phyloP scores from a whole-genome alignment of 2,329 filamentous ascomycete genomes.

The Ascochyta pisi region DNA sequence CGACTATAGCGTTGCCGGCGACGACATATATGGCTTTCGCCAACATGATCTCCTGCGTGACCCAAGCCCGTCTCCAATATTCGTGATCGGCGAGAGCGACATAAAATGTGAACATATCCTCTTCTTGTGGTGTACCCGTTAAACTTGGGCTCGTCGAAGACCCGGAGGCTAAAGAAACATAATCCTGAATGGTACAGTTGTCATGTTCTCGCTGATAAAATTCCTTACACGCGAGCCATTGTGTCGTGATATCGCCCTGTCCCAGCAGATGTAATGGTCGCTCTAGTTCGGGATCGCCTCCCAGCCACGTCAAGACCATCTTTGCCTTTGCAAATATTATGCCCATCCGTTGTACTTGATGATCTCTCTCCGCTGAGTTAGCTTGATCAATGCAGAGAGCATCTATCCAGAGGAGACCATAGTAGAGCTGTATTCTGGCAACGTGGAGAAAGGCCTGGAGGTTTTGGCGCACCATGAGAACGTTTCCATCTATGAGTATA shows the following conservation, averaged over 20 bases:
- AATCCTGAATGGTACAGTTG: not conserved
- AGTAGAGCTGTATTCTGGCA: not conserved
- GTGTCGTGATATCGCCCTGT: not conserved
- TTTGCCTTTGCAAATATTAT: not conserved
- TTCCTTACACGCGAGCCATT: not conserved
- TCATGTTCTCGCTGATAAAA: not conserved
- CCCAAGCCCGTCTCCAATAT: not conserved
- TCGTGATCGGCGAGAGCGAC: not conserved
- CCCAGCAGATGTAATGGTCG: not conserved
- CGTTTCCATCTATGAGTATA: not conserved
- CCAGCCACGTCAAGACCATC: not conserved
- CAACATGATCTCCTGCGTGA: constrained; percentile 1
- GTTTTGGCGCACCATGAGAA: not conserved
- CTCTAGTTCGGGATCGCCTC: not conserved
- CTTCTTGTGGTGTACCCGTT: not conserved
- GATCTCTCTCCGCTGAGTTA: constrained; percentile 1
- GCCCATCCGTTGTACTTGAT: constrained; percentile 7
- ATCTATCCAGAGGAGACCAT: constrained; percentile 2
- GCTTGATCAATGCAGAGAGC: constrained; percentile 3
- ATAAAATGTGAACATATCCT: not conserved
- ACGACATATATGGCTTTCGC: not conserved
- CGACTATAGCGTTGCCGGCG: not conserved
- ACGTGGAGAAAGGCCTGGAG: not conserved
- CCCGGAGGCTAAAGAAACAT: not conserved
- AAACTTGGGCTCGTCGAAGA: not conserved